Evolutionary conservation across 164 flowering plant genomes (phyloP), one percentile per base, ranked within the genome.

Genomic region (Pachysandra terminalis): DNA sequence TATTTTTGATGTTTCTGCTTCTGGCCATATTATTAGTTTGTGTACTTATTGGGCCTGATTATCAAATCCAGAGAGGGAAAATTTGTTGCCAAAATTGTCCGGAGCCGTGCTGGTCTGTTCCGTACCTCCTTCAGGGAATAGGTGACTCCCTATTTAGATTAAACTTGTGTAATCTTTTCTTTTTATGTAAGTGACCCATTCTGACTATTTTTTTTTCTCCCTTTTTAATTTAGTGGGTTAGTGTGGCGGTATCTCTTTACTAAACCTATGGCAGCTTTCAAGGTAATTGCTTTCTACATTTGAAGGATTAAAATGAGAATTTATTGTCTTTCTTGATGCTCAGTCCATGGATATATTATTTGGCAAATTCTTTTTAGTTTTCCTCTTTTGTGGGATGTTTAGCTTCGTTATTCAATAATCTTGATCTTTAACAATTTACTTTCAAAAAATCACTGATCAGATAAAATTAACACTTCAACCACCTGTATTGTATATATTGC

Each of bases 61-160:
- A 10, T 24, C 40, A 49, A 60, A 62, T 65, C 67, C 67, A 86
- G 94, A 73, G 23, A 68, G 21, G 66, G 68, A 54, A 49, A 65
- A 32, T 68, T 68, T 67, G 49, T 77, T 68, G 73, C 91, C 89
- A 14, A 61, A 78, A 60, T 85, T 91, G 66, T 75, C 81, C 9
- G 96, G 91, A 73, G 90, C 90, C 40, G 87, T 82, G 35, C 92
- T 93, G 70, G 80, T 90, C 63, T 93, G 98, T 79, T 93, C 97
- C 56, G 94, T 93, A 16, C 97, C 98, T 71, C 98, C 97, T 75
- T 81, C 97, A 21, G 96, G 97, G 56, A 93, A 93, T 74, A 83
- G 98, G 98, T 90, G 76, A 76, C 21, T 66, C 61, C 41, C 61
- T 56, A 55, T 61, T 6, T 40, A 26, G n/a, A 22, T 57, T 37